A percentile compares a stretch with the other conserved stretches of the same genome.
These are phyloP conservation scores for Rostrohypoxylon terebratum DNA, from an alignment of 495 filamentous ascomycete genomes.

Conservation along the genomic window DNA sequence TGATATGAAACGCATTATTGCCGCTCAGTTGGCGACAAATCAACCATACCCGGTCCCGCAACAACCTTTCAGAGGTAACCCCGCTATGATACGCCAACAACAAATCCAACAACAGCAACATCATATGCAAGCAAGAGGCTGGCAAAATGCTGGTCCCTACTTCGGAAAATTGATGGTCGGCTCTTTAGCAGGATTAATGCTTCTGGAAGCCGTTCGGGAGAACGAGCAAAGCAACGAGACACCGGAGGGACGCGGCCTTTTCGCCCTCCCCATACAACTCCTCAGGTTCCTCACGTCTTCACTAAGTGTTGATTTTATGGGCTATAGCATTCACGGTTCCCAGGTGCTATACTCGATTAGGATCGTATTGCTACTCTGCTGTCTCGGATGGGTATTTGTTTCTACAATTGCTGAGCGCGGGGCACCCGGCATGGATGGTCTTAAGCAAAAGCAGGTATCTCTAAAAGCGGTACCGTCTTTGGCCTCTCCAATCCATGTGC, in stretches of 20 bases:
- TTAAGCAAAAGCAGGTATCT: constrained; percentile 53
- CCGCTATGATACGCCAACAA: constrained; percentile 59
- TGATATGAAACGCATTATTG: constrained; percentile 75
- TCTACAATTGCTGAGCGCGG: constrained; percentile 71
- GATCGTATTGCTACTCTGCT: constrained; percentile 70
- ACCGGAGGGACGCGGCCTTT: constrained; percentile 75
- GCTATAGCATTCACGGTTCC: constrained; percentile 57
- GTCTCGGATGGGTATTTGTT: constrained; percentile 74
- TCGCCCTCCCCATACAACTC: constrained; percentile 71
- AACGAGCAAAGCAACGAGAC: constrained; percentile 67
- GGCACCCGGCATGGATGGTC: constrained; percentile 56
- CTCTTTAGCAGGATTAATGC: constrained; percentile 89
- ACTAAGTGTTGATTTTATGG: constrained; percentile 59
- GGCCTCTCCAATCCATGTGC: constrained; percentile 85
- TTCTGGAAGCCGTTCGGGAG: constrained; percentile 79
- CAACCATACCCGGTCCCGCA: constrained; percentile 60
- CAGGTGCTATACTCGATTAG: constrained; percentile 65
- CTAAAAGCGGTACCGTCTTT: constrained; percentile 72
- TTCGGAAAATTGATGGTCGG: constrained; percentile 88
- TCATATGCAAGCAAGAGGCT: constrained; percentile 54
- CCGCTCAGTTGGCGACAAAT: constrained; percentile 58
- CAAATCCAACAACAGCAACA: constrained; percentile 61
- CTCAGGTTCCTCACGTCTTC: constrained; percentile 58
- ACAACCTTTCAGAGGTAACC: constrained; percentile 52
- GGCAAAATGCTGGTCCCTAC: constrained; percentile 60